These are phyloP conservation scores for Penstemon davidsonii DNA, from an alignment of 257 asterid genomes.

Conservation along the genomic window DNA sequence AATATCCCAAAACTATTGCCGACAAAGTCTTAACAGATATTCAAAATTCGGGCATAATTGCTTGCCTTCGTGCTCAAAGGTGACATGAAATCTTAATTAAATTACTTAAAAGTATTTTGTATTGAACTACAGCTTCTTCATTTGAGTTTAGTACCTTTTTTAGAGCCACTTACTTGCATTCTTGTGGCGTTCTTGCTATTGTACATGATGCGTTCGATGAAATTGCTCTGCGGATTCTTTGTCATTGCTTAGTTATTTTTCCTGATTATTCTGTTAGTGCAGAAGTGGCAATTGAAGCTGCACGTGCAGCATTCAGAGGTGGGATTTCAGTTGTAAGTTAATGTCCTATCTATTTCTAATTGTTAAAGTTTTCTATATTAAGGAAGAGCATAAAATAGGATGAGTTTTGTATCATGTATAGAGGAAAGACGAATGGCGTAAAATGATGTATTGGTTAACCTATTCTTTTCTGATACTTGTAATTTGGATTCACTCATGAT, in stretches of 20 bases:
- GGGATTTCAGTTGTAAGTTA: constrained; percentile 74
- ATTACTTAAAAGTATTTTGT: no score
- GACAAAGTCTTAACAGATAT: constrained; percentile 52
- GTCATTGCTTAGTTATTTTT: constrained; percentile 14
- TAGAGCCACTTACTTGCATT: constrained; percentile 79
- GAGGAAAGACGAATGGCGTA: neutral
- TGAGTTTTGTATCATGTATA: neutral
- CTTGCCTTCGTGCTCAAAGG: constrained; percentile 85
- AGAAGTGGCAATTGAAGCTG: constrained; percentile 77
- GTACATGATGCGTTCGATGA: neutral
- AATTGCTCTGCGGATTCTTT: neutral
- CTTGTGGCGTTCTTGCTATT: constrained; percentile 37
- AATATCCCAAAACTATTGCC: constrained; percentile 31
- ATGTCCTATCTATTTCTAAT: neutral
- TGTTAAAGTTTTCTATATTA: neutral
- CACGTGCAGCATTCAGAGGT: constrained; percentile 67
- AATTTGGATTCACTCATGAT: constrained; percentile 8
- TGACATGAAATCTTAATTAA: constrained; percentile 7
- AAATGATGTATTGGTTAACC: neutral
- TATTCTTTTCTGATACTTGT: neutral
- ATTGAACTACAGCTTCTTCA: no score
- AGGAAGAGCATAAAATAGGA: constrained; percentile 1
- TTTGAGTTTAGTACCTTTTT: no score
- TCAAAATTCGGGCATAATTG: constrained; percentile 64
- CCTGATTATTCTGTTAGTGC: constrained; percentile 51